Base-by-base conservation (phyloP, 164 flowering plant species). In the Buxus sempervirens region DNA sequence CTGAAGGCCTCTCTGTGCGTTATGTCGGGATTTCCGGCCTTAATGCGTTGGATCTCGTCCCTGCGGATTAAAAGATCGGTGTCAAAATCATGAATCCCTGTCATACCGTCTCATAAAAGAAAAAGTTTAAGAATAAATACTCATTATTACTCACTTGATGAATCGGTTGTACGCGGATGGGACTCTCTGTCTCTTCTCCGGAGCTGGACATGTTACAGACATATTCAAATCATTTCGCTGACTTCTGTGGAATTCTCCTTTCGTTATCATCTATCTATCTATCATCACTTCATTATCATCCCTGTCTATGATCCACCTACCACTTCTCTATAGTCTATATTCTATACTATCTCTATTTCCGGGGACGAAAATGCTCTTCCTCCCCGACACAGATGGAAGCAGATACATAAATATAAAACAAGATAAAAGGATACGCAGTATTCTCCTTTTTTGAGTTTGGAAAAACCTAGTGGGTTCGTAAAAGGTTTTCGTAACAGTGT, bases 31-130 rank as follows among this genome's bases (percentile, higher is more conserved):
- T 95, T 95, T 49, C 84, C 92, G 67, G 99, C 99, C 79, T 95
- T 95, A 83, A 92, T 95, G 41, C 98, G 90, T 86, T 92, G 99
- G 89, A 95, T 95, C 86, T 95, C 99, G 66, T 95, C 98, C 88
- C 98, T 95, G 77, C 76, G 69, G 28, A 23, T 45, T 45, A 10
- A 41, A 41, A 45, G 51, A 15, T 32, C 3, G 38, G 38, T 41
- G 62, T 14, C 24, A 32, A n/a, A 26, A 15, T 59, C 9, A 12
- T 27, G 16, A 23, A 26, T 4, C 26, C 62, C 19, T n/a, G 16
- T 28, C 19, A 23, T 32, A 0, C 26, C 8, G n/a, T n/a, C n/a
- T n/a, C n/a, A n/a, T n/a, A n/a, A 55, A n/a, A 62, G 23, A 55
- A 20, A 41, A 9, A 63, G 41, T 12, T 62, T 15, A 57, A 45